These are phyloP conservation scores for Colletotrichum sp. DNA, from an alignment of 2,329 filamentous ascomycete species.

Conservation along the genomic window DNA sequence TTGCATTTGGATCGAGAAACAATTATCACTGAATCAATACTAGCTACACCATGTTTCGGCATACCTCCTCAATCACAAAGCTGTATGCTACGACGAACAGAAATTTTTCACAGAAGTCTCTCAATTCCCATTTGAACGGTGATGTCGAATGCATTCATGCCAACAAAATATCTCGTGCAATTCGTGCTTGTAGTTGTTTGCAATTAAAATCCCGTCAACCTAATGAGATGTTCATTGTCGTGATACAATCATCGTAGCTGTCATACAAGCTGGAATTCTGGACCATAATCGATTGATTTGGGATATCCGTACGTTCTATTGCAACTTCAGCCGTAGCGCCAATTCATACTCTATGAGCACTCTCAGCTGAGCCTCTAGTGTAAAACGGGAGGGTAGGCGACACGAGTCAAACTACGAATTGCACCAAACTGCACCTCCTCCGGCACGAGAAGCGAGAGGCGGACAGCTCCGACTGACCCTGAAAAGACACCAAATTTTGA, in stretches of 20 bases:
- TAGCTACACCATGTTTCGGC: background rate
- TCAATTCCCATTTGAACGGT: background rate
- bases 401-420: background rate
- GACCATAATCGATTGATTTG: background rate
- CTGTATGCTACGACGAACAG: background rate
- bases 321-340: rapidly evolving
- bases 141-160: background rate
- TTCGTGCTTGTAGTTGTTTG: background rate
- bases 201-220: background rate
- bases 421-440: background rate
- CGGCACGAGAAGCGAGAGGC: background rate
- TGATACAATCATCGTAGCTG: background rate
- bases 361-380: background rate
- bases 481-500: background rate
- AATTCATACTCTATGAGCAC: background rate
- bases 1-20: background rate
- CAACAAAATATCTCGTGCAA: background rate
- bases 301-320: background rate
- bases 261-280: background rate
- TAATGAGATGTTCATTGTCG: background rate
- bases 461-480: background rate
- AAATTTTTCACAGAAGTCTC: background rate
- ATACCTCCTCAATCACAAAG: background rate
- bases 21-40: background rate
- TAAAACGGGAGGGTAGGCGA: background rate